Conservation (phyloP, 176 grass and related monocot species). For the Avena sativa region DNA sequence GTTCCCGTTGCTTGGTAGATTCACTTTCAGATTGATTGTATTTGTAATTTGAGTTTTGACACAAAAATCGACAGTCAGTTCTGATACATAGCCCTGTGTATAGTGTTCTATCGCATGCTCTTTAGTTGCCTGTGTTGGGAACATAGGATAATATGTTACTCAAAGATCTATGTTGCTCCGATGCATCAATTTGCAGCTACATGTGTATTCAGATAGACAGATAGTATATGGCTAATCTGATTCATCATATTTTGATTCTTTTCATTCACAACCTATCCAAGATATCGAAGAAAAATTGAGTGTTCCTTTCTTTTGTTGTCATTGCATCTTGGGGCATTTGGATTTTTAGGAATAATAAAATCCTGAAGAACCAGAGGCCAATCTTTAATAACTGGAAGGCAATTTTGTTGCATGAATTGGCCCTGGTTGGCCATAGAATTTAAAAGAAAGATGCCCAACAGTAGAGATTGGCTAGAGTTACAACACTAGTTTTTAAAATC, state of each 20-base stretch:
- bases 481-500: not conserved
- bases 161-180: not conserved
- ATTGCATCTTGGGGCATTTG: not conserved
- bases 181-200: not conserved
- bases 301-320: slow-evolving; percentile 8
- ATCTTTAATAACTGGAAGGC: not conserved
- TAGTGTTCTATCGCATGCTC: slow-evolving; percentile 23
- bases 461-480: not conserved
- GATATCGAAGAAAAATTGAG: not conserved
- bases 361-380: not conserved
- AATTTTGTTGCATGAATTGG: slow-evolving; percentile 3
- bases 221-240: slow-evolving; percentile 9
- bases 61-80: slow-evolving; percentile 9
- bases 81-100: slow-evolving; percentile 12
- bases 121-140: not conserved
- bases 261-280: slow-evolving; percentile 7
- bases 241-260: not conserved
- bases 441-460: not conserved
- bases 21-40: slow-evolving; percentile 20
- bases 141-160: slow-evolving; percentile 10
- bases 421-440: not conserved
- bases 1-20: slow-evolving; percentile 42
- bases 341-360: not conserved
- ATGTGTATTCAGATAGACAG: slow-evolving; percentile 4
- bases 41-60: slow-evolving; percentile 18